These are phyloP conservation scores for Wickerhamomyces sydowiorum DNA, from an alignment of 805 yeast species.

Conservation along the genomic window DNA sequence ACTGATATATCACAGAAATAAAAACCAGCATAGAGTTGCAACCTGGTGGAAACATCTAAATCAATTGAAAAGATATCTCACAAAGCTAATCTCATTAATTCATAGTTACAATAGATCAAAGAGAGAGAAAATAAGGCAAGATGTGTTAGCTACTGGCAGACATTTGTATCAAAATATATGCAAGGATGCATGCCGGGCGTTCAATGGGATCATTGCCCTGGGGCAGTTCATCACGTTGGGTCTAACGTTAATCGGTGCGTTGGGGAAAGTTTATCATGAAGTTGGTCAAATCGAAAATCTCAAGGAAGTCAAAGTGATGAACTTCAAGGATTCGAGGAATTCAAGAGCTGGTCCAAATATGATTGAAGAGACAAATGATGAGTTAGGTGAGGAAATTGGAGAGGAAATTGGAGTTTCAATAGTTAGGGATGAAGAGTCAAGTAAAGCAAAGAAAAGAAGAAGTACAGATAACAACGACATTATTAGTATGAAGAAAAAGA, in stretches of 20 bases:
- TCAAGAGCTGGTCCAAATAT: not conserved
- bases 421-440: not conserved
- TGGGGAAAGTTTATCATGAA: constrained; percentile 37
- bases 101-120: not conserved
- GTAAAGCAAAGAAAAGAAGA: constrained; percentile 6
- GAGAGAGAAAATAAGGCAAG: constrained; percentile 4
- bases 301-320: constrained; percentile 1
- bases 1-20: constrained; percentile 62
- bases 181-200: constrained; percentile 49
- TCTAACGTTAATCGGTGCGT: constrained; percentile 53
- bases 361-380: no score
- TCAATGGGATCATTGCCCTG: constrained; percentile 61
- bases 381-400: constrained; percentile 27
- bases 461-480: not conserved
- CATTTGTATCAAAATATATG: constrained; percentile 32
- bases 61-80: constrained; percentile 51
- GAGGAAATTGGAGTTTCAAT: constrained; percentile 15
- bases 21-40: constrained; percentile 69
- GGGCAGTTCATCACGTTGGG: constrained; percentile 80
- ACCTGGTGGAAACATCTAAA: constrained; percentile 74
- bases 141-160: constrained; percentile 12
- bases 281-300: constrained; percentile 7
- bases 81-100: constrained; percentile 31
- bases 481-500: constrained; percentile 10
- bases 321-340: not conserved